Evolutionary conservation across 2,329 filamentous ascomycete genomes (phyloP), one percentile per base, ranked within the genome.

Genomic region (Scedosporium aurantiacum): DNA sequence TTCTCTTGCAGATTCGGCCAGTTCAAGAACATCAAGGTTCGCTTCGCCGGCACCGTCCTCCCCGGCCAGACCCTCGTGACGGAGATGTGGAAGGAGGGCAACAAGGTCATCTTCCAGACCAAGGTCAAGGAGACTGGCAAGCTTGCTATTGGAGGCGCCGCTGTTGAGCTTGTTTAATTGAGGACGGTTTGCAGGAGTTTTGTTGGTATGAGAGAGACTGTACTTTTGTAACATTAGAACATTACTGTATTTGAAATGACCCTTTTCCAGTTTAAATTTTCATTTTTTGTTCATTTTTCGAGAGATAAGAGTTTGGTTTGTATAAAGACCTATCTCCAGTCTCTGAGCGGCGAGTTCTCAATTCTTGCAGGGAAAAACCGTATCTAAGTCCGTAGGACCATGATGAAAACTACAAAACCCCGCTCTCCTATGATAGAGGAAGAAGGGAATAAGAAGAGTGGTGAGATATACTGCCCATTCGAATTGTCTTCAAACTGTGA

Each of bases 121-220:
- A 91, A 86, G 75, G 90, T 96, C 65, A 91, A 92, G 77, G 91
- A 96, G 82, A 96, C 91, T 61, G 91, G 91, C 69, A 96, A 95
- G 82, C 78, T 90, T 68, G 90, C 88, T 63, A 95, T 96, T 72
- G 84, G 84, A 27, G 89, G 88, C 21, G 91, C 86, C 5, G 91
- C 88, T 32, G 90, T 84, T 2, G 91, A 96, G 79, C 78, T 96
- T 67, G 69, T 87, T 28, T 58, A 60, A 27, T 37, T 14, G 28
- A 8, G 28, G 7, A 6, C 28, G 7, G 10, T 1, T 21, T 37
- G 25, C 3, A 12, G 55, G 55, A 27, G 55, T 28, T 32, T n/a
- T 28, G 52, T 25, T 27, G 21, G 23, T 50, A 18, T 23, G 52
- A 25, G 21, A 23, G 47, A 25, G 8, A 23, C 23, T 56, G 52